Evolutionary conservation across 495 filamentous ascomycete species (phyloP), one percentile per base, ranked within the genome.

Genomic region (Amphirosellinia nigrospora): DNA sequence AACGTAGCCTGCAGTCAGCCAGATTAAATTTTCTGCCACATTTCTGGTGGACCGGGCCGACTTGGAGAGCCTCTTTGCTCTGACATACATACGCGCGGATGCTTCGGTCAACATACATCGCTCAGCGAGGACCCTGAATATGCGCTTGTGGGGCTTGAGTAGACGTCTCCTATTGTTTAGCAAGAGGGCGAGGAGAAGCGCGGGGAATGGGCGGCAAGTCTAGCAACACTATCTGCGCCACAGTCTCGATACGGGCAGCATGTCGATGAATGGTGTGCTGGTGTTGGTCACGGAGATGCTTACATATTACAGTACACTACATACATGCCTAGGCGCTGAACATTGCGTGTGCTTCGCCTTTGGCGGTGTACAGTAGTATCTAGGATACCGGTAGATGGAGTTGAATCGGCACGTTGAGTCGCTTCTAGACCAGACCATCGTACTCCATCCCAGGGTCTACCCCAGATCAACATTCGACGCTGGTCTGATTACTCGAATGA

Each of bases 41-140:
- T 48, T 62, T 16, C 10, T 8, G 45, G 45, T 62, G 59, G 43
- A 15, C 56, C 66, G 66, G 66, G 45, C 66, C 66, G 66, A 68
- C 60, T 62, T 69, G 45, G 34, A 28, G 38, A 61, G 32, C 66
- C 15, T 62, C 45, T 39, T 1, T 60, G 8, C 11, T 26, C 43
- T 30, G 15, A 53, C 36, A 53, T 52, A 53, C 45, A 60, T 60
- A 53, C 45, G 50, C 50, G 45, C 53, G 36, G 34, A 69, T 50
- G 34, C 19, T 32, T 67, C 64, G 52, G 41, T 46, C 43, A 36
- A 53, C 30, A 62, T 26, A 15, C 53, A 46, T 69, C 66, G 66
- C 66, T 69, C 66, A 62, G 56, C 66, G 66, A 69, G 8, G 21
- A 23, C 48, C 41, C 41, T 9, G 64, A 32, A 32, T 45, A 2